Evolutionary conservation across 106 monocot genomes (phyloP).

Genomic region (Allium fistulosum): DNA sequence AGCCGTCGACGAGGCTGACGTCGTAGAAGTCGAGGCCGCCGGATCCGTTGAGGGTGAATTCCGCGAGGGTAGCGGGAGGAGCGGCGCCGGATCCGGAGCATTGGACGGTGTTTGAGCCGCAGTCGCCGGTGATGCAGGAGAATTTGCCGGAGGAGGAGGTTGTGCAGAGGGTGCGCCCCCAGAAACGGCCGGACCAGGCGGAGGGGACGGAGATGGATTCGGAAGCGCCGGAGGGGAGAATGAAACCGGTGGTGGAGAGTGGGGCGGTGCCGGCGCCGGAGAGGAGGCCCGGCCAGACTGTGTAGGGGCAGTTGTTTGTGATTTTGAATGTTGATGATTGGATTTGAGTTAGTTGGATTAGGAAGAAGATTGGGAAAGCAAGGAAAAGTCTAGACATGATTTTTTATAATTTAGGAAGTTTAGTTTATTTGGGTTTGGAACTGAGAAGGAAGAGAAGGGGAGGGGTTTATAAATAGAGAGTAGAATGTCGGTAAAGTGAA

Average conservation of each 20-base stretch:
- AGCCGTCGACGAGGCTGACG: conserved; percentile 73
- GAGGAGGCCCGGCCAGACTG: conserved; percentile 18
- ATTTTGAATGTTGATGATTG: conserved; percentile 8
- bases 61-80: conserved; percentile 66
- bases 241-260: conserved; percentile 16
- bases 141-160: conserved; percentile 14
- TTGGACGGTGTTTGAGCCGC: conserved; percentile 37
- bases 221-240: conserved; percentile 5
- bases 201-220: conserved; percentile 8
- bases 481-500: background rate
- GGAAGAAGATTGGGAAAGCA: background rate
- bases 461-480: background rate
- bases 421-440: background rate
- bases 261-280: conserved; percentile 21
- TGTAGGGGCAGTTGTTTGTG: conserved; percentile 17
- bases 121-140: conserved; percentile 67
- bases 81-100: conserved; percentile 64
- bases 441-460: background rate
- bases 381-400: background rate
- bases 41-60: conserved; percentile 66
- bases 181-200: conserved; percentile 24
- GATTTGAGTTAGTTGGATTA: background rate
- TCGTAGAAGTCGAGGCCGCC: conserved; percentile 64
- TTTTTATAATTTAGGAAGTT: background rate
- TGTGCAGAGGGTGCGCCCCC: conserved; percentile 22